Evolutionary conservation across 1,139 yeast genomes (phyloP).

Genomic region (Pichia sp.): DNA sequence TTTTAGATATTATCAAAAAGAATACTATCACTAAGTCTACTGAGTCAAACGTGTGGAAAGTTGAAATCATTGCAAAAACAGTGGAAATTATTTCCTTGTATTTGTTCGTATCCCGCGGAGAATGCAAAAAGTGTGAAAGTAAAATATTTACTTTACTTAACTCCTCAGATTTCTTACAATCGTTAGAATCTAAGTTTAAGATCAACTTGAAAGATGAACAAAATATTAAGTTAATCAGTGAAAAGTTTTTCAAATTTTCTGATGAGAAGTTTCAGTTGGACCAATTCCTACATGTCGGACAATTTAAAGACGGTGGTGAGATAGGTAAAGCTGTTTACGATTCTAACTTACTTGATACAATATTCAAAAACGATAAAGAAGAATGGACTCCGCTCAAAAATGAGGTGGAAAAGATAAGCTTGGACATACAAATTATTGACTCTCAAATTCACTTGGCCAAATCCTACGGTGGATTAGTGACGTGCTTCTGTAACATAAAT

Average conservation of each 20-base stretch:
- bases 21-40: not conserved
- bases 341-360: conserved; percentile 56
- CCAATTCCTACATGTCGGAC: conserved; percentile 42
- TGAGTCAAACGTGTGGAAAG: conserved; percentile 25
- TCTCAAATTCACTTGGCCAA: conserved; percentile 68
- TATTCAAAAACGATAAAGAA: conserved; percentile 40
- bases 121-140: conserved; percentile 37
- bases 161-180: conserved; percentile 35
- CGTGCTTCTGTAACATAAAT: conserved; percentile 50
- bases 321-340: conserved; percentile 48
- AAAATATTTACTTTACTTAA: conserved; percentile 45
- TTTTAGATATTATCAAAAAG: conserved; percentile 33
- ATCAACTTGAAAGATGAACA: conserved; percentile 41
- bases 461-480: conserved; percentile 72
- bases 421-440: conserved; percentile 41
- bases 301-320: conserved; percentile 48
- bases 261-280: conserved; percentile 40
- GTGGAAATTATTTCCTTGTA: conserved; percentile 73
- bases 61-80: conserved; percentile 59
- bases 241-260: conserved; percentile 47
- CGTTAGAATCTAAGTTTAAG: conserved; percentile 34
- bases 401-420: conserved; percentile 35
- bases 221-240: conserved; percentile 43
- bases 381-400: conserved; percentile 51
- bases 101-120: conserved; percentile 49